phyloP scores from a whole-genome alignment of 805 yeast genomes.

The Nakazawaea ambrosiae region DNA sequence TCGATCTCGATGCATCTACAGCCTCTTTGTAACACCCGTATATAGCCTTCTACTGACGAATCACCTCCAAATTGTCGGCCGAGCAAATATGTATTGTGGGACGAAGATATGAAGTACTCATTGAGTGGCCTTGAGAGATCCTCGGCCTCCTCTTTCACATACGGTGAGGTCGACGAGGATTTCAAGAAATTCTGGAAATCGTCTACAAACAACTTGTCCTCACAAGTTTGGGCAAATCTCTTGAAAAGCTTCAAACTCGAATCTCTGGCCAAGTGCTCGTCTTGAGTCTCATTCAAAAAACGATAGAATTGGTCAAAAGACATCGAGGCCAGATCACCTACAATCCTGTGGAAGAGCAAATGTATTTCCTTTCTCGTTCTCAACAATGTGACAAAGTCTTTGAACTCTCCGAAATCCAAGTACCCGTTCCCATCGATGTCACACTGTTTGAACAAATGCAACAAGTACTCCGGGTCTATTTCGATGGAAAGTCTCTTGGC shows the following conservation, averaged over 20 bases:
- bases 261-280: slow-evolving; percentile 29
- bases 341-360: slow-evolving; percentile 36
- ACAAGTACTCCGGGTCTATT: slow-evolving; percentile 48
- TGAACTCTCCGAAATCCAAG: slow-evolving; percentile 68
- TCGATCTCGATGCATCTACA: slow-evolving; percentile 95
- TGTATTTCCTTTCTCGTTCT: slow-evolving; percentile 60
- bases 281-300: slow-evolving; percentile 44
- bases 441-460: slow-evolving; percentile 43
- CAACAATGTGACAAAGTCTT: slow-evolving; percentile 60
- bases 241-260: slow-evolving; percentile 27
- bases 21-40: slow-evolving; percentile 81
- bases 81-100: slow-evolving; percentile 86
- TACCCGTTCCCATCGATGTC: slow-evolving; percentile 42
- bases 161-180: slow-evolving; percentile 24
- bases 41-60: slow-evolving; percentile 86
- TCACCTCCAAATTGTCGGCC: slow-evolving; percentile 87
- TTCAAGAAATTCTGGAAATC: slow-evolving; percentile 23
- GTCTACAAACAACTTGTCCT: slow-evolving; percentile 17
- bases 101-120: slow-evolving; percentile 85
- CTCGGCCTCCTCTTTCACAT: slow-evolving; percentile 16
- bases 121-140: slow-evolving; percentile 62
- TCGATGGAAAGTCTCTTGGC: slow-evolving; percentile 67
- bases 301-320: slow-evolving; percentile 23
- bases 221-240: slow-evolving; percentile 26
- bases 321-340: slow-evolving; percentile 21